Evolutionary conservation across 2,329 filamentous ascomycete species (phyloP).

Genomic region (Volutella citrinella): DNA sequence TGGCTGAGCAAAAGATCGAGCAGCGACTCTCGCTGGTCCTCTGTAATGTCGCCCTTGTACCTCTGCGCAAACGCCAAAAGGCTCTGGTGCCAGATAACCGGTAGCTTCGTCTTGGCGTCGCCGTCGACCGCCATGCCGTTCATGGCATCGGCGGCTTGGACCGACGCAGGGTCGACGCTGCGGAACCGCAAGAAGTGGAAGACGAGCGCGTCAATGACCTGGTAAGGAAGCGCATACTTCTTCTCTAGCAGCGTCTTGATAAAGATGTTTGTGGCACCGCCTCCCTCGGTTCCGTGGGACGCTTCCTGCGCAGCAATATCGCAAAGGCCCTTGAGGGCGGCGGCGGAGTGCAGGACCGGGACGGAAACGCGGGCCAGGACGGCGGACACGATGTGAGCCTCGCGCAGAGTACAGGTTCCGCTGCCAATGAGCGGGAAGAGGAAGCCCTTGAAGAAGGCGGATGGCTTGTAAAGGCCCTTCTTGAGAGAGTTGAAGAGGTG

Average conservation of each 20-base stretch:
- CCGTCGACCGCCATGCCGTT: slow-evolving; percentile 40
- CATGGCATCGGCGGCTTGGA: slow-evolving; percentile 53
- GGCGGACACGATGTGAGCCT: slow-evolving; percentile 87
- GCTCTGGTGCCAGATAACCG: slow-evolving; percentile 95
- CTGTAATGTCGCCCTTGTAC: slow-evolving; percentile 93
- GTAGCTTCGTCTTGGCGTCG: slow-evolving; percentile 64
- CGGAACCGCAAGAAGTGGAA: slow-evolving; percentile 96
- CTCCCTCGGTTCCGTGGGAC: slow-evolving; percentile 76
- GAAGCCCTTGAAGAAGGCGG: slow-evolving; percentile 95
- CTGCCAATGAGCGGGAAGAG: slow-evolving; percentile 84
- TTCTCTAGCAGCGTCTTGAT: slow-evolving; percentile 93
- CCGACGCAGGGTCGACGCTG: slow-evolving; percentile 59
- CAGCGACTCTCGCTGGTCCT: slow-evolving; percentile 88
- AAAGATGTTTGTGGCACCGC: slow-evolving; percentile 91
- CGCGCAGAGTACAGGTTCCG: slow-evolving; percentile 85
- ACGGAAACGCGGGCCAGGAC: slow-evolving; percentile 83
- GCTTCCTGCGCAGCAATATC: slow-evolving; percentile 93
- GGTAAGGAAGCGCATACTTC: slow-evolving; percentile 93
- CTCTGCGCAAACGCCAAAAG: slow-evolving; percentile 88
- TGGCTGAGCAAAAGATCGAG: slow-evolving; percentile 81
- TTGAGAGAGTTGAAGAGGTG: slow-evolving; percentile 93
- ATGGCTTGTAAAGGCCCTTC: slow-evolving; percentile 89
- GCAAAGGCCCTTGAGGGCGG: slow-evolving; percentile 85
- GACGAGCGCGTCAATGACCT: slow-evolving; percentile 89
- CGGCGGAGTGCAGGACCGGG: slow-evolving; percentile 87